Percentiles rank a stretch among this genome's conserved stretches.
phyloP scores from a whole-genome alignment of 169 alveolate genomes.

The Cryptosporidium ubiquitum region DNA sequence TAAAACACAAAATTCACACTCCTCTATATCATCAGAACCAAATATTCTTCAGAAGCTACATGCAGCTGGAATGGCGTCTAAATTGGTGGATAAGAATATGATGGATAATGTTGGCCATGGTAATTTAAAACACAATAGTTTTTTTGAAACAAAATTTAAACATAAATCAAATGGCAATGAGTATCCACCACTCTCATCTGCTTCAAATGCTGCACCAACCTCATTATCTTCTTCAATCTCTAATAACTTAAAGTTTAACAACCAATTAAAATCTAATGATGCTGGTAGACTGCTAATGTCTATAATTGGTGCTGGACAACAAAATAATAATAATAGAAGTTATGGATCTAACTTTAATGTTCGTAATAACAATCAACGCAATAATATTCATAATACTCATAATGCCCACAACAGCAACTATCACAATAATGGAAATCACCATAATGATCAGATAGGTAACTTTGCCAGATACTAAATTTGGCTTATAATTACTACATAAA shows the following conservation, averaged over 20 bases:
- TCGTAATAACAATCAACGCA: neutral
- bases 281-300: constrained; percentile 72
- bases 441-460: constrained; percentile 16
- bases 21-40: neutral
- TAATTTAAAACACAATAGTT: neutral
- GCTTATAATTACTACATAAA: neutral
- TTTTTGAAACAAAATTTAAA: neutral
- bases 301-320: constrained; percentile 68
- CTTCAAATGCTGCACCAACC: constrained; percentile 6
- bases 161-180: constrained; percentile 4
- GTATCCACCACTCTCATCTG: constrained; percentile 72
- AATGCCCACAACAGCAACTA: neutral
- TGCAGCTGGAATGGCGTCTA: constrained; percentile 29
- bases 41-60: constrained; percentile 38
- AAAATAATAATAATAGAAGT: constrained; percentile 7
- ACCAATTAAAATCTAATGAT: constrained; percentile 51
- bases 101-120: neutral
- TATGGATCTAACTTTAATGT: neutral
- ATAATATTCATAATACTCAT: constrained; percentile 4
- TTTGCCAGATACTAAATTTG: constrained; percentile 9
- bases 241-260: neutral
- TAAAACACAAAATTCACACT: neutral
- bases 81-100: neutral
- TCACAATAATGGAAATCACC: constrained; percentile 6
- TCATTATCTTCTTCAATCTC: neutral